A percentile compares a stretch with the other conserved stretches of the same genome.
phyloP scores from a whole-genome alignment of 1,284 basidiomycete species.

The Naganishia cerealis region DNA sequence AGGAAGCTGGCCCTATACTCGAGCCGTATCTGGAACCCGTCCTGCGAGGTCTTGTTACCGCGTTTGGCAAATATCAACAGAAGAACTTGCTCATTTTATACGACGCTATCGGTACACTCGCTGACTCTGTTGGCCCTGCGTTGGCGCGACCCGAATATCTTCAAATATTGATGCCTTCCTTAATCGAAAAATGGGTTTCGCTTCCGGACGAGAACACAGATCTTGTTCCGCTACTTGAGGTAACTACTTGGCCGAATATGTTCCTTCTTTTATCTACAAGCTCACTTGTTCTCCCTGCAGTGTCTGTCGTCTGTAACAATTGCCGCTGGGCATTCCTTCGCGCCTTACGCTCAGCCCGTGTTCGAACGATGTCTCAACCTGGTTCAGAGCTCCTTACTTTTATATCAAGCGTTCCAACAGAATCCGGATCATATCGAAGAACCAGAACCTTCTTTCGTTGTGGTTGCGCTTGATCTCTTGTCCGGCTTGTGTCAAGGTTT shows the following conservation, averaged over 20 bases:
- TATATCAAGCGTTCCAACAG: slow-evolving; percentile 64
- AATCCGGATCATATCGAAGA: slow-evolving; percentile 79
- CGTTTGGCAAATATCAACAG: slow-evolving; percentile 97
- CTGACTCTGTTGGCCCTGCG: slow-evolving; percentile 88
- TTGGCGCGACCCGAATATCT: slow-evolving; percentile 83
- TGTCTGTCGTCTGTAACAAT: slow-evolving; percentile 97
- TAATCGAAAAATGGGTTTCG: slow-evolving; percentile 85
- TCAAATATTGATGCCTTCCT: slow-evolving; percentile 92
- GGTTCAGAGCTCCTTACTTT: slow-evolving; percentile 75
- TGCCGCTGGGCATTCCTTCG: slow-evolving; percentile 88
- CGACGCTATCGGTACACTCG: slow-evolving; percentile 95
- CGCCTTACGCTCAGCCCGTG: slow-evolving; percentile 83
- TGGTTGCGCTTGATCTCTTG: slow-evolving; percentile 92
- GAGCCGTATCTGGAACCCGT: slow-evolving; percentile 93
- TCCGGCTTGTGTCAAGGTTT: slow-evolving; percentile 95
- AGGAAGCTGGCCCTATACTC: slow-evolving; percentile 88
- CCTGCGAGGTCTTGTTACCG: slow-evolving; percentile 87
- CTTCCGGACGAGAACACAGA: slow-evolving; percentile 88
- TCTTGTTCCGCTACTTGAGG: slow-evolving; percentile 90
- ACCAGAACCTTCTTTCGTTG: slow-evolving; percentile 91
- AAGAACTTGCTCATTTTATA: slow-evolving; percentile 99
- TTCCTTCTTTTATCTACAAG: not conserved
- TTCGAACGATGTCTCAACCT: slow-evolving; percentile 88
- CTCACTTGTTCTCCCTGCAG: slow-evolving; percentile 55
- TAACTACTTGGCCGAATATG: slow-evolving; percentile 50